Evolutionary conservation across 2,329 filamentous ascomycete genomes (phyloP), one percentile per base, ranked within the genome.

Genomic region (Aspergillus sp.): DNA sequence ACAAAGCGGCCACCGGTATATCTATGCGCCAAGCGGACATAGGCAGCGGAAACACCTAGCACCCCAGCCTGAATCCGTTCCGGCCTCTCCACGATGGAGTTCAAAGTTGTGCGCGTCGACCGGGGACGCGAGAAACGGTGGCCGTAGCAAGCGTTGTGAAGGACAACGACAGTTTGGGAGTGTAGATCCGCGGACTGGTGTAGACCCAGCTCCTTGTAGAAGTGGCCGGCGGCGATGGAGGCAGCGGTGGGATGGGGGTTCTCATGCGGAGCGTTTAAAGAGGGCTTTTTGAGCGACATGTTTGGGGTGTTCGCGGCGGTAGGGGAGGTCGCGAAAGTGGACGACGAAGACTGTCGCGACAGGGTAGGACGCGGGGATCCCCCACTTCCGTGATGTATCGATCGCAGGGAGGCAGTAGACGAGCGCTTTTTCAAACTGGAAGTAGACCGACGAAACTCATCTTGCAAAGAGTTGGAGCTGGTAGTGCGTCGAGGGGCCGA

Each of bases 111-210:
- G 68, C 89, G 89, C 22, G 87, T 89, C 0, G 92, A 89, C 67
- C 90, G 88, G 4, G 92, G 92, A 49, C 95, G 85, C 11, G 93
- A 91, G 75, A 88, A 99, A 22, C 92, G 88, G 77, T 99, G 95
- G 24, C 94, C 93, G 73, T 98, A 99, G 76, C 94, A 96, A 55
- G 90, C 88, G 78, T 99, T 95, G 69, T 98, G 92, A 2, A 99
- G 80, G 31, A 99, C 84, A 51, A 98, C 92, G 4, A 96, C 78
- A 0, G 92, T 92, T 61, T 92, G 81, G 3, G 83, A 75, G 12
- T 71, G 63, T 6, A 75, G 61, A 57, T 76, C 70, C 14, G 68
- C 68, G 12, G 73, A 73, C 58, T 88, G 84, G 68, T 91, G 88
- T 6, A 82, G 75, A 16, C 85, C 81, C 32, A 96, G 75, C 72